Percentiles rank a stretch among this genome's conserved stretches.
phyloP scores from a whole-genome alignment of 108 stramenopile genomes.

The Nitzschia sp. region DNA sequence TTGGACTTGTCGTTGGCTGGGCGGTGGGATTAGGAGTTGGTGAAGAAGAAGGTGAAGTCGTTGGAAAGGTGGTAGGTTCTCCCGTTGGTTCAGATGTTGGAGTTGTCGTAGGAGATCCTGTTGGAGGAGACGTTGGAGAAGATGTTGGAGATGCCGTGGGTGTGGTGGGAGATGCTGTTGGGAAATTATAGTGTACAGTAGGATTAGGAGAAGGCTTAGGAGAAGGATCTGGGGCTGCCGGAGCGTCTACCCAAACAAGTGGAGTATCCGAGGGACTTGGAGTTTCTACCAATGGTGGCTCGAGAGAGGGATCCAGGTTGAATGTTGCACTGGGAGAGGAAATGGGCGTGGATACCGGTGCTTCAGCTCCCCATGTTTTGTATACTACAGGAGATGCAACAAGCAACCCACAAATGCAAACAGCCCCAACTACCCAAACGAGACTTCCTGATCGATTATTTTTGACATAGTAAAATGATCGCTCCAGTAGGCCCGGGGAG shows the following conservation, averaged over 20 bases:
- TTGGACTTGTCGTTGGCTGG: not conserved
- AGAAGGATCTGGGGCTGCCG: not conserved
- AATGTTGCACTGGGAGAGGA: not conserved
- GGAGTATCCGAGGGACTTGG: not conserved
- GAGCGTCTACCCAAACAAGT: not conserved
- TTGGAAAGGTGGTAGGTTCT: not conserved
- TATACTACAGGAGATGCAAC: not conserved
- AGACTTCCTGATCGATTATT: not conserved
- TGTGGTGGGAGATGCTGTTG: not conserved
- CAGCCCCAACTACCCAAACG: not conserved
- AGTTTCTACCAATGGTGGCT: not conserved
- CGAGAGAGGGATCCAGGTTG: not conserved
- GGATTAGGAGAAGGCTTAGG: no score
- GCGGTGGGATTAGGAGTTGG: not conserved
- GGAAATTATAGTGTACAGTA: not conserved
- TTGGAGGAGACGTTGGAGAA: not conserved
- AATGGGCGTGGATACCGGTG: not conserved
- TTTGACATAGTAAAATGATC: no score
- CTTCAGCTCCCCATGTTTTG: slow-evolving; percentile 3
- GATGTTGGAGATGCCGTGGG: not conserved
- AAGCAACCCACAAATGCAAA: not conserved
- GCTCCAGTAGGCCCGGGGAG: no score
- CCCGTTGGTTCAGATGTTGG: slow-evolving; percentile 3
- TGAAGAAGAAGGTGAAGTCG: not conserved
- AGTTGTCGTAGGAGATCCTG: not conserved